These are phyloP conservation scores for Suillus hirtellus DNA, from an alignment of 768 basidiomycete genomes.

Conservation along the genomic window DNA sequence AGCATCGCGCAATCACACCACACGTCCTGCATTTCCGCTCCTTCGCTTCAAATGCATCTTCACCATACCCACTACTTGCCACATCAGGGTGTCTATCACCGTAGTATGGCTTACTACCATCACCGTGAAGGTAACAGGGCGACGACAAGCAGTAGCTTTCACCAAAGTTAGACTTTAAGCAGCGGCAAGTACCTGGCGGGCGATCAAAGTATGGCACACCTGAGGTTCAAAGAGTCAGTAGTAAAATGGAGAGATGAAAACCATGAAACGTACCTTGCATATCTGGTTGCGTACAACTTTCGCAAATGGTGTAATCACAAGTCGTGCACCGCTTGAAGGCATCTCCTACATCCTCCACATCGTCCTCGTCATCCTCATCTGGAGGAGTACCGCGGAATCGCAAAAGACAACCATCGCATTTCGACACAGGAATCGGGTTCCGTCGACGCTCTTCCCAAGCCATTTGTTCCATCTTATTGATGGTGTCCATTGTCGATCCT, in stretches of 20 bases:
- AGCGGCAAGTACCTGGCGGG: background rate
- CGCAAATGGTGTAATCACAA: background rate
- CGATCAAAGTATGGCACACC: conserved; percentile 1
- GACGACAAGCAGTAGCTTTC: background rate
- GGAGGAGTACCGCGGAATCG: background rate
- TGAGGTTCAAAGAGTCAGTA: background rate
- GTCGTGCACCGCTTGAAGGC: conserved; percentile 2
- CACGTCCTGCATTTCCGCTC: conserved; percentile 21
- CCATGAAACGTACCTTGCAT: background rate
- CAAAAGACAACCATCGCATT: background rate
- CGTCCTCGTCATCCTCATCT: conserved; percentile 1
- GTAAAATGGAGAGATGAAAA: background rate
- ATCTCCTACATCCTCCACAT: background rate
- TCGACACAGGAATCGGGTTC: background rate
- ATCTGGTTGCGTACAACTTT: background rate
- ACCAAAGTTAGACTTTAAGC: background rate
- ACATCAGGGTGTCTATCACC: background rate
- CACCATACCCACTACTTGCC: background rate
- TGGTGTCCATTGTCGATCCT: background rate
- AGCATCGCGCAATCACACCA: conserved; percentile 20
- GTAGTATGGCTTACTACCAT: background rate
- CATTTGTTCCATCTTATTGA: background rate
- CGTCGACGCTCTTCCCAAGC: background rate
- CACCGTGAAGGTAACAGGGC: background rate
- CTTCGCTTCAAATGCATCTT: conserved; percentile 17